phyloP scores from a whole-genome alignment of 306 rosid genomes.

The Rosa rugosa region DNA sequence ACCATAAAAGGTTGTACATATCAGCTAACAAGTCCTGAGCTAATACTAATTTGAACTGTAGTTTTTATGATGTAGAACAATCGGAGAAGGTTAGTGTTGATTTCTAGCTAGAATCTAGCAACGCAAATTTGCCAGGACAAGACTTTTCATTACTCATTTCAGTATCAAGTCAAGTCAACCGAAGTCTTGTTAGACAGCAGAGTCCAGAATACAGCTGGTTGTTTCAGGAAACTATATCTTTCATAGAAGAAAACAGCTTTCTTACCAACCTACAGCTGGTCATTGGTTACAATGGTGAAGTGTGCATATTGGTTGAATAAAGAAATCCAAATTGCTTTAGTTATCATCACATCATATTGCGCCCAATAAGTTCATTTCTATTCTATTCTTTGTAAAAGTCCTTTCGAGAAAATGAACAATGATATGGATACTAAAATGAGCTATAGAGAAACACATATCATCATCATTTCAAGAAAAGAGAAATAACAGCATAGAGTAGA shows the following conservation, averaged over 20 bases:
- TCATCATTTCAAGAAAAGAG: not conserved
- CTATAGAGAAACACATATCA: not conserved
- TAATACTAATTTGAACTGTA: not conserved
- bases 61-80: not conserved
- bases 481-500: not conserved
- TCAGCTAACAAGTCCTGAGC: not conserved
- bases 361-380: too few species aligned
- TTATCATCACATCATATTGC: not conserved
- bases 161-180: not conserved
- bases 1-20: not conserved
- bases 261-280: not conserved
- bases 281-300: not conserved
- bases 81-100: not conserved
- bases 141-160: not conserved
- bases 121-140: not conserved
- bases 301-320: not conserved
- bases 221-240: conserved; percentile 10
- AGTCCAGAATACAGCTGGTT: not conserved
- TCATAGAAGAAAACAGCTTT: not conserved
- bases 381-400: not conserved
- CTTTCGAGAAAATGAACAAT: not conserved
- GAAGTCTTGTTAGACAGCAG: not conserved
- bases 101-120: not conserved
- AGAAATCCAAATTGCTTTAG: not conserved
- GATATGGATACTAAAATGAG: not conserved